phyloP scores from a whole-genome alignment of 2,329 filamentous ascomycete species.

The Cordyceps farinosa region DNA sequence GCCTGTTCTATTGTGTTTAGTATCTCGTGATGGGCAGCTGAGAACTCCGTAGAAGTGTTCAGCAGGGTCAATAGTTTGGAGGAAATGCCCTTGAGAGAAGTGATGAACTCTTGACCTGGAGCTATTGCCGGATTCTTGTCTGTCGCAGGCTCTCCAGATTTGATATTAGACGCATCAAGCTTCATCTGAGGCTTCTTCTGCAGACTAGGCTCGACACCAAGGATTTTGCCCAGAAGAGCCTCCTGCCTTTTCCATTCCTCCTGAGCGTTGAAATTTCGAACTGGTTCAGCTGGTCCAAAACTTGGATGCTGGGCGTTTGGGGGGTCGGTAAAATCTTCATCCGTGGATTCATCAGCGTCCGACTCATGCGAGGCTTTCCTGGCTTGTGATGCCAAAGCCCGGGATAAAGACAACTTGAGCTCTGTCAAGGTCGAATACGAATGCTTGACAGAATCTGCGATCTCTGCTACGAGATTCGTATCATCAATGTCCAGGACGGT shows the following conservation, averaged over 20 bases:
- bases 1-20: conserved; percentile 50
- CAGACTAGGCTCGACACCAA: conserved; percentile 45
- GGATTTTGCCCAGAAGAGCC: conserved; percentile 48
- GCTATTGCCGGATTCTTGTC: conserved; percentile 20
- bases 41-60: conserved; percentile 35
- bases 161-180: conserved; percentile 17
- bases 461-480: conserved; percentile 52
- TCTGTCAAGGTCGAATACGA: conserved; percentile 52
- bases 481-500: conserved; percentile 59
- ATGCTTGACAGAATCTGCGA: conserved; percentile 52
- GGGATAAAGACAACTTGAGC: conserved; percentile 57
- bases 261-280: conserved; percentile 45
- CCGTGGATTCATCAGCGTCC: conserved; percentile 48
- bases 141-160: conserved; percentile 20
- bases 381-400: conserved; percentile 43
- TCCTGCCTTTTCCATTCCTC: conserved; percentile 56
- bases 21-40: conserved; percentile 41
- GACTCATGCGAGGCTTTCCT: conserved; percentile 35
- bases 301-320: conserved; percentile 31
- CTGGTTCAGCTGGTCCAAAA: conserved; percentile 40
- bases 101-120: conserved; percentile 28
- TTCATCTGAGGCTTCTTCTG: conserved; percentile 34
- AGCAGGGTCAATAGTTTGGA: conserved; percentile 41
- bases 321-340: conserved; percentile 50
- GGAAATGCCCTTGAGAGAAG: conserved; percentile 39